Percentiles rank a stretch among this genome's conserved stretches.
These are phyloP conservation scores for Polyplosphaeria fusca DNA, from an alignment of 495 filamentous ascomycete genomes.

Conservation along the genomic window DNA sequence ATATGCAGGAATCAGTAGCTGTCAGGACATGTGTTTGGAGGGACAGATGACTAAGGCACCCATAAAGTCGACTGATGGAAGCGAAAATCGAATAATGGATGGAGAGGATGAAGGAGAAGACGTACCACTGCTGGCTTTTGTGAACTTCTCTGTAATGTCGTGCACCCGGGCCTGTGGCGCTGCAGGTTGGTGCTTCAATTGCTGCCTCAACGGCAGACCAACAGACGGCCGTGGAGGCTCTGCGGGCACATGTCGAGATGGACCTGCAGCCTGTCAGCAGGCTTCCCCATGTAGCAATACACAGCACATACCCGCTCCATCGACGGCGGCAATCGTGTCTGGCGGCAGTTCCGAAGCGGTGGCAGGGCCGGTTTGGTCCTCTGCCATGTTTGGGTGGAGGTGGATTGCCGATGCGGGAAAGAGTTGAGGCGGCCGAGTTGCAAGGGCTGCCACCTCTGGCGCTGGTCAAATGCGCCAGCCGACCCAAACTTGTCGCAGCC, in stretches of 20 bases:
- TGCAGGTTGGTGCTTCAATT: slow-evolving; percentile 38
- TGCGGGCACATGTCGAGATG: slow-evolving; percentile 4
- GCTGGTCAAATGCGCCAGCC: too few species aligned
- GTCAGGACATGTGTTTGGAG: not conserved
- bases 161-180: slow-evolving; percentile 47
- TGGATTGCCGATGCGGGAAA: slow-evolving; percentile 17
- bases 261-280: slow-evolving; percentile 3
- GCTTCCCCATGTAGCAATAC: not conserved
- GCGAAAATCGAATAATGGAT: not conserved
- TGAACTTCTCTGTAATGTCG: slow-evolving; percentile 79
- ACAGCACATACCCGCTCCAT: not conserved
- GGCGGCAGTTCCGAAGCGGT: not conserved
- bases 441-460: not conserved
- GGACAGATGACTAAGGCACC: not conserved
- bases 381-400: slow-evolving; percentile 10
- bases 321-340: not conserved
- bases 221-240: not conserved
- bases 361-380: not conserved
- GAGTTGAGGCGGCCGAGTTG: slow-evolving; percentile 17
- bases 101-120: not conserved
- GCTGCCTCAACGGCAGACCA: slow-evolving; percentile 29
- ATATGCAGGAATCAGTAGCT: slow-evolving; percentile 1
- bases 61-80: not conserved
- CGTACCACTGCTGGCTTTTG: slow-evolving; percentile 65
- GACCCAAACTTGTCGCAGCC: too few species aligned